phyloP scores from a whole-genome alignment of 805 yeast genomes.

The Blastobotrys peoriensis region DNA sequence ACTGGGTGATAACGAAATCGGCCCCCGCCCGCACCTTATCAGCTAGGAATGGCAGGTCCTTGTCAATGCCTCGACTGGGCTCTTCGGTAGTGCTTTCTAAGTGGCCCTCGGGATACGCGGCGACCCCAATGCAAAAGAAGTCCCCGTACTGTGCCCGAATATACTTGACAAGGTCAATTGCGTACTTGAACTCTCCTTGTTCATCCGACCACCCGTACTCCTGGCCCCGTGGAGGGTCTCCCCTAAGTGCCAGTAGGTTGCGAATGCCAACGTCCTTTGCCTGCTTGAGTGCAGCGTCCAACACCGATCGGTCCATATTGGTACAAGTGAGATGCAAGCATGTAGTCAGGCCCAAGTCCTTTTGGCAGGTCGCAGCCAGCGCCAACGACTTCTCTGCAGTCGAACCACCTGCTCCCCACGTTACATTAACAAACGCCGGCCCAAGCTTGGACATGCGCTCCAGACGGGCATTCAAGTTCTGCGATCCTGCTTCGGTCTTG shows the following conservation, averaged over 20 bases:
- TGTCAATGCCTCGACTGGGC: constrained; percentile 31
- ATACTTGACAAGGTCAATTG: constrained; percentile 80
- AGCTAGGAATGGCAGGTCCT: constrained; percentile 71
- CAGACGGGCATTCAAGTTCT: constrained; percentile 79
- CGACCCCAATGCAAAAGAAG: constrained; percentile 90
- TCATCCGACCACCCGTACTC: constrained; percentile 48
- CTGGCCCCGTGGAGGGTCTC: constrained; percentile 84
- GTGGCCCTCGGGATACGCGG: constrained; percentile 98
- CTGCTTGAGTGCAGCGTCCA: constrained; percentile 68
- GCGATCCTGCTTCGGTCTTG: constrained; percentile 76
- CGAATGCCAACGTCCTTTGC: constrained; percentile 77
- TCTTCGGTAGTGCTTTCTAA: constrained; percentile 64
- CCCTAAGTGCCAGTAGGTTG: constrained; percentile 88
- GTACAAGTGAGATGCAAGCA: constrained; percentile 96
- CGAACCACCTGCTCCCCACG: constrained; percentile 99
- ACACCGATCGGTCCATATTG: constrained; percentile 68
- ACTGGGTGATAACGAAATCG: constrained; percentile 83
- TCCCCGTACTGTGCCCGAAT: constrained; percentile 67
- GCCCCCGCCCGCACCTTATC: constrained; percentile 94
- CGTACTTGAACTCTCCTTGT: constrained; percentile 60
- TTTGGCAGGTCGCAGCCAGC: constrained; percentile 70
- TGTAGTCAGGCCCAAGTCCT: constrained; percentile 75
- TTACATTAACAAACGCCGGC: constrained; percentile 84
- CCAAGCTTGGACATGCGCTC: constrained; percentile 82
- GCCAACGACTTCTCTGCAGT: constrained; percentile 83